A percentile compares a stretch with the other conserved stretches of the same genome.
These are phyloP conservation scores for Sporodiniella umbellata DNA, from an alignment of 371 early-diverging fungal genomes.

Conservation along the genomic window DNA sequence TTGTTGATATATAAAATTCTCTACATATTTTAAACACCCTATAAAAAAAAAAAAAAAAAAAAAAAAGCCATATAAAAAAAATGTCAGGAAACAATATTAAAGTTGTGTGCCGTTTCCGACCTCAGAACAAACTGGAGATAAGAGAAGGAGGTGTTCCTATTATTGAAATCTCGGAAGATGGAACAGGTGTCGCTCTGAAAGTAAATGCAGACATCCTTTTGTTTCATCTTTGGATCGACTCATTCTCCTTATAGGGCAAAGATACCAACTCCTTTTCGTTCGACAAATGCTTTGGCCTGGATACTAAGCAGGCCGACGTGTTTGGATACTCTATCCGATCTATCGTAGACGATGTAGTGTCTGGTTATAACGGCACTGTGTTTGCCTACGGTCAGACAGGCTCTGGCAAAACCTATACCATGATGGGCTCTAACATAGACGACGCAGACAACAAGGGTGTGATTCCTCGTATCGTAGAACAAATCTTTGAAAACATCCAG, in stretches of 20 bases:
- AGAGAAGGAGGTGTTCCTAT: conserved; percentile 83
- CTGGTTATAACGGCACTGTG: conserved; percentile 93
- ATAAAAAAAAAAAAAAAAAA: conserved; percentile 2
- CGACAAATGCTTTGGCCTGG: conserved; percentile 81
- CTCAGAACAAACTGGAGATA: conserved; percentile 88
- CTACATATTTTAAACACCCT: too few species aligned
- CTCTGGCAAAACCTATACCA: conserved; percentile 97
- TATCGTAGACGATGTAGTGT: conserved; percentile 81
- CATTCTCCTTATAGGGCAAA: conserved; percentile 55
- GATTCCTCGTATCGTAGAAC: conserved; percentile 88
- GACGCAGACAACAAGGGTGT: conserved; percentile 82
- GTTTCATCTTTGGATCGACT: conserved; percentile 48
- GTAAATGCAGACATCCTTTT: too few species aligned
- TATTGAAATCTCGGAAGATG: conserved; percentile 77
- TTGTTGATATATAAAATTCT: too few species aligned
- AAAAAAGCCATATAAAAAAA: not conserved
- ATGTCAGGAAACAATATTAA: conserved; percentile 80
- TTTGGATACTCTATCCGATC: conserved; percentile 85
- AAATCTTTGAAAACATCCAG: conserved; percentile 80
- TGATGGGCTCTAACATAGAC: conserved; percentile 96
- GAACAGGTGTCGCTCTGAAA: conserved; percentile 68
- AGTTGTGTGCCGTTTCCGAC: conserved; percentile 95
- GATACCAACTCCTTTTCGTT: conserved; percentile 83
- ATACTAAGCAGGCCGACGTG: conserved; percentile 72
- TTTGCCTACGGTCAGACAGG: conserved; percentile 98